phyloP scores from a whole-genome alignment of 768 basidiomycete species.

The Xerocomellus chrysenteron region DNA sequence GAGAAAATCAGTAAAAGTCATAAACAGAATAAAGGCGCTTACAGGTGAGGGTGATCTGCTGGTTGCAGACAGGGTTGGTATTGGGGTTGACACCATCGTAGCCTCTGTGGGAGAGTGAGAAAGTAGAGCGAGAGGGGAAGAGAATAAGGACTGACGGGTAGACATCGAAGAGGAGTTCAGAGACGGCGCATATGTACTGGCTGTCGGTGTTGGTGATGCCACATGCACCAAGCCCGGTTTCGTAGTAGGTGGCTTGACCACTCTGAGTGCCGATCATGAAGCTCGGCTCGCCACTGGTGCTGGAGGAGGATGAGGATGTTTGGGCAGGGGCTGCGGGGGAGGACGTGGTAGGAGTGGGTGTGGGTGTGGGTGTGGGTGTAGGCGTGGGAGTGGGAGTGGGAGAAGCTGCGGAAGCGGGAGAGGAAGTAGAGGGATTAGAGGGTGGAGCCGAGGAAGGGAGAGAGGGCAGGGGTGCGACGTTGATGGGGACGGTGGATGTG shows the following conservation, averaged over 20 bases:
- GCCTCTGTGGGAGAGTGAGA: slow-evolving; percentile 38
- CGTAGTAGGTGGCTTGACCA: slow-evolving; percentile 44
- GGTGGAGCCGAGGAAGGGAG: not conserved
- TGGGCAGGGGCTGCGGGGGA: slow-evolving; percentile 14
- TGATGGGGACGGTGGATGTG: slow-evolving; percentile 13
- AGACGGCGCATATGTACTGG: slow-evolving; percentile 39
- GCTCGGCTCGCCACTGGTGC: slow-evolving; percentile 26
- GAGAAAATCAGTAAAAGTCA: slow-evolving; percentile 9
- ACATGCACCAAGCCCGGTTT: slow-evolving; percentile 41
- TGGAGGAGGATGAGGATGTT: slow-evolving; percentile 11
- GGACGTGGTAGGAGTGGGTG: slow-evolving; percentile 1
- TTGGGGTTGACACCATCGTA: slow-evolving; percentile 66
- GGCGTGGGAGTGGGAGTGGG: not conserved
- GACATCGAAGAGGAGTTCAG: slow-evolving; percentile 31
- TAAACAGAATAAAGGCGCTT: slow-evolving; percentile 19
- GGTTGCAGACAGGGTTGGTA: slow-evolving; percentile 68
- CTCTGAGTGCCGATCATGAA: slow-evolving; percentile 48
- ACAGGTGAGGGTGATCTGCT: slow-evolving; percentile 48
- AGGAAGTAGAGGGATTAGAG: not conserved
- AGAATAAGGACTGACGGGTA: slow-evolving; percentile 32
- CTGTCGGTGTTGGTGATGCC: slow-evolving; percentile 32
- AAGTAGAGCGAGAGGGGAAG: not conserved
- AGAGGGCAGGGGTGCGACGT: slow-evolving; percentile 17
- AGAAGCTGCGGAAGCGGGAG: not conserved
- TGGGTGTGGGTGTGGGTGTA: not conserved